These are phyloP conservation scores for Salvia hispanica DNA, from an alignment of 257 asterid genomes.

Conservation along the genomic window DNA sequence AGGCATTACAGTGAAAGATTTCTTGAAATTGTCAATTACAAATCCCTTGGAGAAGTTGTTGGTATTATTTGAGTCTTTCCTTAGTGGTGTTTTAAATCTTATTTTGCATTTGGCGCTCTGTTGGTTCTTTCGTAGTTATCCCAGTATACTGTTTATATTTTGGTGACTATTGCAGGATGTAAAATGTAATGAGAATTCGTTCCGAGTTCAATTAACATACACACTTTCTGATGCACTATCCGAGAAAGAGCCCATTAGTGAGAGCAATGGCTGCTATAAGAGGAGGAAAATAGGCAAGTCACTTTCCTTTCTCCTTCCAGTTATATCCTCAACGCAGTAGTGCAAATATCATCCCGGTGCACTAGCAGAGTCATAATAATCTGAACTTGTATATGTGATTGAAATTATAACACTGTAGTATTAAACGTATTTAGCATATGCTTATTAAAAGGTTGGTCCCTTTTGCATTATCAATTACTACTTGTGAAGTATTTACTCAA, in stretches of 20 bases:
- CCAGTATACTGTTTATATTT: constrained; percentile 27
- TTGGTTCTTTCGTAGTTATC: constrained; percentile 14
- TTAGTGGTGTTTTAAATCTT: not conserved
- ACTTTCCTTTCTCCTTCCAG: not conserved
- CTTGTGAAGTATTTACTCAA: constrained; percentile 1
- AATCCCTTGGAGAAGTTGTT: constrained; percentile 58
- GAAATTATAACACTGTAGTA: constrained; percentile 1
- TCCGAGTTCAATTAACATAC: constrained; percentile 67
- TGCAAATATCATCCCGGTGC: constrained; percentile 11
- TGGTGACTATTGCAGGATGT: constrained; percentile 56
- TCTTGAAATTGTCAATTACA: constrained; percentile 57
- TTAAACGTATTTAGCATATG: constrained; percentile 6
- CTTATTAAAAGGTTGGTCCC: not conserved
- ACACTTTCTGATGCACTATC: constrained; percentile 47
- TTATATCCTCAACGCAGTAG: constrained; percentile 18
- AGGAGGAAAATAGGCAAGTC: constrained; percentile 72
- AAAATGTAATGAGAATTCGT: constrained; percentile 52
- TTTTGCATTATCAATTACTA: not conserved
- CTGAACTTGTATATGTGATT: constrained; percentile 2
- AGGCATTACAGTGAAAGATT: constrained; percentile 60
- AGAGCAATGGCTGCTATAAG: constrained; percentile 60
- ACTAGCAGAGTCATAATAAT: constrained; percentile 3
- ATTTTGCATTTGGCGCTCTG: not conserved
- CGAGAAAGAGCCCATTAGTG: constrained; percentile 35
- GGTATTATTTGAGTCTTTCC: constrained; percentile 47